phyloP scores from a whole-genome alignment of 352 stramenopile species.

The Albugo candida region DNA sequence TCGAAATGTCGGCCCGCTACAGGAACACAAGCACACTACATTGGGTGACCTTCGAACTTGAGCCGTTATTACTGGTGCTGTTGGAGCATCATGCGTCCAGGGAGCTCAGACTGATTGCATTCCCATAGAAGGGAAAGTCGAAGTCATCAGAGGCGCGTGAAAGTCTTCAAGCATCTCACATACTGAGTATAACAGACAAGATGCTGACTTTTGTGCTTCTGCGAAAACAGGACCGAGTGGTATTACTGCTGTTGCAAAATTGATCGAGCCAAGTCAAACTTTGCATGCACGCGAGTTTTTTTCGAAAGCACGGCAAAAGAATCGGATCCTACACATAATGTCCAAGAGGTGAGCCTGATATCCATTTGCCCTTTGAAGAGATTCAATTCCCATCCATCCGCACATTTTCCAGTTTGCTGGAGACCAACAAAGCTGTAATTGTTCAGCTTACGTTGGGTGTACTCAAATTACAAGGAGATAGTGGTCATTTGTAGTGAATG shows the following conservation, averaged over 20 bases:
- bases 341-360: conserved; percentile 57
- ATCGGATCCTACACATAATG: conserved; percentile 62
- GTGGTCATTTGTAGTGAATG: conserved; percentile 61
- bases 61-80: conserved; percentile 53
- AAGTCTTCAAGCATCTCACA: no score
- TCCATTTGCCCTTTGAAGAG: conserved; percentile 57
- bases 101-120: conserved; percentile 71
- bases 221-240: no score
- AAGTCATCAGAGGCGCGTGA: conserved; percentile 16
- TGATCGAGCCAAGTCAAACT: conserved; percentile 26
- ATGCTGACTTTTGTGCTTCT: no score
- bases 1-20: conserved; percentile 44
- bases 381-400: conserved; percentile 33
- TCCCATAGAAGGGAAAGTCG: conserved; percentile 54
- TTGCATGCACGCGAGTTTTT: conserved; percentile 50
- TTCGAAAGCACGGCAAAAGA: conserved; percentile 46
- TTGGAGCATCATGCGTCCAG: conserved; percentile 61
- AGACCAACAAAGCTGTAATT: conserved; percentile 21
- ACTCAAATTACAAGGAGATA: conserved; percentile 32
- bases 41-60: conserved; percentile 30
- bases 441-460: conserved; percentile 71
- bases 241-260: conserved; percentile 17
- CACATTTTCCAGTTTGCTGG: conserved; percentile 15
- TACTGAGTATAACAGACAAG: no score
- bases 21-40: conserved; percentile 18